These are phyloP conservation scores for Secale cereale DNA, from an alignment of 176 grass and related monocot genomes.

Conservation along the genomic window DNA sequence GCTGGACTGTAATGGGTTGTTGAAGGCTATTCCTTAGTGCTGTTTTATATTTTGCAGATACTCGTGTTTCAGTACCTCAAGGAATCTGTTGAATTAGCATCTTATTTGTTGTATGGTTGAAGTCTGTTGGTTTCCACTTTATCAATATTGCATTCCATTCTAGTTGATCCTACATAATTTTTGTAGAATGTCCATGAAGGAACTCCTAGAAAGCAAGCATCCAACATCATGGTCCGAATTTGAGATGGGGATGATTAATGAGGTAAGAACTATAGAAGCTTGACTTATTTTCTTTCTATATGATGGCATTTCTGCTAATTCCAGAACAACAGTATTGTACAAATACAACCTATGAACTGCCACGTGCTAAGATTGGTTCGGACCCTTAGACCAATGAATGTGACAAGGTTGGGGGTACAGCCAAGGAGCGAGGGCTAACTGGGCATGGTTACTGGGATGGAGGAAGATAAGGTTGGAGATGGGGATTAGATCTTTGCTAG, in stretches of 20 bases:
- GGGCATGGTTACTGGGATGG: neutral
- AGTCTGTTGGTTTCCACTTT: neutral
- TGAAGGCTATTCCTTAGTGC: neutral
- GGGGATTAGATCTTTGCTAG: neutral
- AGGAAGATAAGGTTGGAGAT: neutral
- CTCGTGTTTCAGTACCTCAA: neutral
- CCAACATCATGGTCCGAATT: constrained; percentile 89
- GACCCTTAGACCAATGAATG: neutral
- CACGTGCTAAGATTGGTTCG: neutral
- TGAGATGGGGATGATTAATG: constrained; percentile 77
- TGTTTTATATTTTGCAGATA: neutral
- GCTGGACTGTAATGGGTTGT: neutral
- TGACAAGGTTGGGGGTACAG: neutral
- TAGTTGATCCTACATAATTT: neutral
- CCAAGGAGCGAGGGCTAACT: neutral
- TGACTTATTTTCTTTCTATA: constrained; percentile 1
- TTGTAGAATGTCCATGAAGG: constrained; percentile 91
- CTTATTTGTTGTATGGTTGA: neutral
- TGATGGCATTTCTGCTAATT: neutral
- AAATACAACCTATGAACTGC: neutral
- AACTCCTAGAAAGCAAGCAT: constrained; percentile 82
- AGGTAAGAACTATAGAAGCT: constrained; percentile 45
- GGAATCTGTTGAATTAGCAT: neutral
- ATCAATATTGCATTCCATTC: neutral
- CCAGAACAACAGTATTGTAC: neutral